Evolutionary conservation across 768 basidiomycete genomes (phyloP).

Genomic region (Russula earlei): DNA sequence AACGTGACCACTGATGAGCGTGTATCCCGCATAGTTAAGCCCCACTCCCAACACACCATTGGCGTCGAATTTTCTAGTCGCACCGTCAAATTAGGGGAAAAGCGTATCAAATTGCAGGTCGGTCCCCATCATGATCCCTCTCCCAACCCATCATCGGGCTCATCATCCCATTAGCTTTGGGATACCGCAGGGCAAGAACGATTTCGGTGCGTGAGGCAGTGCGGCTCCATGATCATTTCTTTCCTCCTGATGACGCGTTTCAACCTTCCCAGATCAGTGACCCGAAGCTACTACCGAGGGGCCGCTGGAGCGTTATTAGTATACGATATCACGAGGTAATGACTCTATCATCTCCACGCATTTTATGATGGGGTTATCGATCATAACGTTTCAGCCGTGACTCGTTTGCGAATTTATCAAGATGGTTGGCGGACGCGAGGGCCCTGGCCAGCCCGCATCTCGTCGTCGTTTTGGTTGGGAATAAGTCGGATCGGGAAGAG

Average conservation of each 20-base stretch:
- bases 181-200: slow-evolving; percentile 96
- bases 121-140: slow-evolving; percentile 18
- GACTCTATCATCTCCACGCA: slow-evolving; percentile 27
- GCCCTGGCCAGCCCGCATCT: slow-evolving; percentile 89
- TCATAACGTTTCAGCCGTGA: slow-evolving; percentile 49
- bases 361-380: slow-evolving; percentile 16
- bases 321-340: slow-evolving; percentile 82
- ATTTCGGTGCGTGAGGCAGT: slow-evolving; percentile 51
- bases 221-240: slow-evolving; percentile 13
- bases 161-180: slow-evolving; percentile 60
- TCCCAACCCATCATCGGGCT: neutral
- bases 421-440: slow-evolving; percentile 90
- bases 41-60: slow-evolving; percentile 95
- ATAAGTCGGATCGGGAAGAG: slow-evolving; percentile 91
- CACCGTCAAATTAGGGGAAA: slow-evolving; percentile 87
- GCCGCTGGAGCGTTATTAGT: slow-evolving; percentile 88
- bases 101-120: slow-evolving; percentile 92
- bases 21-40: slow-evolving; percentile 59
- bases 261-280: slow-evolving; percentile 56
- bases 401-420: slow-evolving; percentile 73
- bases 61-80: slow-evolving; percentile 97
- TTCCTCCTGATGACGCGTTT: slow-evolving; percentile 9
- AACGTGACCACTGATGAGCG: neutral
- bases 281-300: slow-evolving; percentile 92
- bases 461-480: slow-evolving; percentile 85